A percentile compares a stretch with the other conserved stretches of the same genome.
Evolutionary conservation across 2,329 filamentous ascomycete species (phyloP).

Genomic region (Thyridium curvatum): DNA sequence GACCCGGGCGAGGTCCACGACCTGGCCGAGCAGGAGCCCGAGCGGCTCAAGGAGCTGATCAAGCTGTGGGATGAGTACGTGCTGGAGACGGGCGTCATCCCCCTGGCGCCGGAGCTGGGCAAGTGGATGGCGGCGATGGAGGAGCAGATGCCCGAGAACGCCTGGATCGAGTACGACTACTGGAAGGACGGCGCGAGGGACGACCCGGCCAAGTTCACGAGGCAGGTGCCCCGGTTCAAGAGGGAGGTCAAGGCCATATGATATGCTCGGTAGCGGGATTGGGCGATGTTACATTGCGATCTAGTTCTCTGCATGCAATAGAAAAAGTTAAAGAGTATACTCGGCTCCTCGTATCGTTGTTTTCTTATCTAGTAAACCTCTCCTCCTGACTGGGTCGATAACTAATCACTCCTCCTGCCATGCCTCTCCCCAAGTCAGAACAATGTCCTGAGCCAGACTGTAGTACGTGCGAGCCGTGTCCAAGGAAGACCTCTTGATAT

Average conservation of each 20-base stretch:
- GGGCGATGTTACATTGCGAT: too few relatives aligned
- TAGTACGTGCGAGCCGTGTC: too few relatives aligned
- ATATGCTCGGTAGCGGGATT: too few relatives aligned
- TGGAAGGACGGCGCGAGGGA: conserved; percentile 41
- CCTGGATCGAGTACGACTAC: conserved; percentile 61
- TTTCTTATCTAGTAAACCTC: too few relatives aligned
- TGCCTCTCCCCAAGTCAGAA: too few relatives aligned
- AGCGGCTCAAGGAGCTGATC: conserved; percentile 21
- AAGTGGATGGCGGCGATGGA: conserved; percentile 54
- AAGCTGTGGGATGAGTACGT: conserved; percentile 27
- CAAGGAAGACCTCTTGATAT: too few relatives aligned
- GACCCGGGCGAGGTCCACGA: conserved; percentile 39
- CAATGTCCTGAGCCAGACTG: too few relatives aligned
- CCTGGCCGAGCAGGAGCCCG: conserved; percentile 23
- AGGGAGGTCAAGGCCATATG: conserved; percentile 9
- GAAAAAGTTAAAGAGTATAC: too few relatives aligned
- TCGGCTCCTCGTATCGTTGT: too few relatives aligned
- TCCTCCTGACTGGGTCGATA: too few relatives aligned
- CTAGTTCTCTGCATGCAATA: too few relatives aligned
- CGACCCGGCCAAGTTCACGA: conserved; percentile 33
- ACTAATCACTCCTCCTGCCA: too few relatives aligned
- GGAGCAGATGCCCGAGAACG: conserved; percentile 59
- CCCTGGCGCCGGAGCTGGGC: conserved; percentile 50
- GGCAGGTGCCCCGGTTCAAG: conserved; percentile 8
- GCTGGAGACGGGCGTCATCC: conserved; percentile 53